Conservation (phyloP, 2,329 filamentous ascomycete species). For the Pseudocercospora crystallina region DNA sequence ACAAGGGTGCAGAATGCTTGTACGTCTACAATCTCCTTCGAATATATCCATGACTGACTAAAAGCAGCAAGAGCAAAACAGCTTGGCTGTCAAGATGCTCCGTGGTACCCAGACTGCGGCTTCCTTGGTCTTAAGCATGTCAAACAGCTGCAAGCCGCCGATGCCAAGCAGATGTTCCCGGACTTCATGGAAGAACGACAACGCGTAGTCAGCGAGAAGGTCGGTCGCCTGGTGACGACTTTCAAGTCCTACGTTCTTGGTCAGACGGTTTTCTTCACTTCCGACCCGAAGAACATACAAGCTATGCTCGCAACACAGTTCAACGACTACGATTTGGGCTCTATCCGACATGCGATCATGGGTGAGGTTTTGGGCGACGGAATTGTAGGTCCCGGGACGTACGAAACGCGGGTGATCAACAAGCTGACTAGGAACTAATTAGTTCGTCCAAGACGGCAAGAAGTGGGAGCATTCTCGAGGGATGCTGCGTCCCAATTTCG, state of each 20-base stretch:
- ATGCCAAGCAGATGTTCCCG: slow-evolving; percentile 30
- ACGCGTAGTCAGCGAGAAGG: slow-evolving; percentile 22
- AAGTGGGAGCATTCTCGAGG: slow-evolving; percentile 39
- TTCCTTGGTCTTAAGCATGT: slow-evolving; percentile 32
- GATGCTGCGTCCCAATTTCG: slow-evolving; percentile 40
- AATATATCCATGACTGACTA: slow-evolving; percentile 6
- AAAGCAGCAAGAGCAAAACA: slow-evolving; percentile 24
- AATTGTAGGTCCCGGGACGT: slow-evolving; percentile 21
- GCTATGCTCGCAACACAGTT: slow-evolving; percentile 36
- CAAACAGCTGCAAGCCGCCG: slow-evolving; percentile 29
- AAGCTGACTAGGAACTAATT: slow-evolving; percentile 7
- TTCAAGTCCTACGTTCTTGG: slow-evolving; percentile 28
- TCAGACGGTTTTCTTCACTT: slow-evolving; percentile 30
- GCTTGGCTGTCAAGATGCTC: slow-evolving; percentile 28
- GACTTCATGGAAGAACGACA: slow-evolving; percentile 31
- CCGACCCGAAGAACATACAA: slow-evolving; percentile 38
- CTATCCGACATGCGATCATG: slow-evolving; percentile 31
- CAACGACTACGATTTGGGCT: slow-evolving; percentile 34
- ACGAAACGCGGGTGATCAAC: background rate
- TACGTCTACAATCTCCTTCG: background rate
- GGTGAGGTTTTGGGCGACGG: slow-evolving; percentile 33
- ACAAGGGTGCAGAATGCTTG: slow-evolving; percentile 19
- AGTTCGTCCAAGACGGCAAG: slow-evolving; percentile 37
- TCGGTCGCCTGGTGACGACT: slow-evolving; percentile 30
- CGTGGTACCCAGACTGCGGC: slow-evolving; percentile 24